Evolutionary conservation across 805 yeast genomes (phyloP).

Genomic region (Peterozyma xylosa): DNA sequence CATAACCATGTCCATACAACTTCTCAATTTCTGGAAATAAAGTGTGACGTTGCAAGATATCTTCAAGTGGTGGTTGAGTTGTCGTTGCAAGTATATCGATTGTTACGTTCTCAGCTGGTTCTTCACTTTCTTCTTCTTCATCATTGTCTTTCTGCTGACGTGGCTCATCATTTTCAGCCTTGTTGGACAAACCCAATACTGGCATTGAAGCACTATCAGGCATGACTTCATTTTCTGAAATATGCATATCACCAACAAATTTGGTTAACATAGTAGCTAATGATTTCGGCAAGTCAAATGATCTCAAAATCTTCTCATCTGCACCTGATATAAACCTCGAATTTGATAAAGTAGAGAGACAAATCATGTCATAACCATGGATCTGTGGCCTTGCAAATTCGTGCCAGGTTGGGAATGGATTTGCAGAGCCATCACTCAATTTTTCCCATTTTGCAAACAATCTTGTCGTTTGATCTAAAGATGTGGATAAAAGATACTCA

Average conservation of each 20-base stretch:
- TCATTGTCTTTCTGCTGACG: conserved; percentile 19
- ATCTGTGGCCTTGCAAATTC: conserved; percentile 97
- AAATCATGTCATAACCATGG: conserved; percentile 95
- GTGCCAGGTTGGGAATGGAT: conserved; percentile 42
- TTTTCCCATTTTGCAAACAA: conserved; percentile 60
- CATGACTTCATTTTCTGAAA: conserved; percentile 26
- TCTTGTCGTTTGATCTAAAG: conserved; percentile 91
- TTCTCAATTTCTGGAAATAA: conserved; percentile 95
- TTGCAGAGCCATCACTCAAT: conserved; percentile 21
- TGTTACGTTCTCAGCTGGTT: conserved; percentile 28
- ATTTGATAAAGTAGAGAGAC: conserved; percentile 53
- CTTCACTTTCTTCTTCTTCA: conserved; percentile 27
- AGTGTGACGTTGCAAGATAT: conserved; percentile 83
- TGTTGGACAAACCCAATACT: conserved; percentile 87
- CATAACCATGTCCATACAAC: conserved; percentile 96
- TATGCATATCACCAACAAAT: conserved; percentile 37
- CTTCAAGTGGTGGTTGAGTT: conserved; percentile 73
- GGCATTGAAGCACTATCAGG: conserved; percentile 90
- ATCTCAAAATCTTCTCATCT: conserved; percentile 87
- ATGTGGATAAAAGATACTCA: conserved; percentile 63
- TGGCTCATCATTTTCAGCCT: conserved; percentile 49
- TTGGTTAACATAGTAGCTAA: conserved; percentile 55
- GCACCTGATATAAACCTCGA: conserved; percentile 85
- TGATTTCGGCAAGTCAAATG: conserved; percentile 81
- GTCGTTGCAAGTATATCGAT: conserved; percentile 40